Conservation (phyloP, 2,329 filamentous ascomycete genomes). For the Capronia epimyces region DNA sequence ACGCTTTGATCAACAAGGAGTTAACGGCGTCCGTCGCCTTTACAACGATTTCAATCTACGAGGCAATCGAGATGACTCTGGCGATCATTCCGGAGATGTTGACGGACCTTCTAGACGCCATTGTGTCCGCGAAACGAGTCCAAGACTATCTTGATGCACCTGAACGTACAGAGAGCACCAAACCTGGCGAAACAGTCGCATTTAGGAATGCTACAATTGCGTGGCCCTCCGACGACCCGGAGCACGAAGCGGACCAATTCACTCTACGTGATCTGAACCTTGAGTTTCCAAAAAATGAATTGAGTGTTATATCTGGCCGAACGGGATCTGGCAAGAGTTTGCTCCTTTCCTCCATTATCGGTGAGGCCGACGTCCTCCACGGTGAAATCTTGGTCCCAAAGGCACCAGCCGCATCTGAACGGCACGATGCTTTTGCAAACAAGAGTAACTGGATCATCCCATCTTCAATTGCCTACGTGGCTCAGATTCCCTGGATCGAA, state of each 20-base stretch:
- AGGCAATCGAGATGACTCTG: constrained; percentile 65
- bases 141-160: constrained; percentile 64
- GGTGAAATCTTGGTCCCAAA: constrained; percentile 54
- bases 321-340: constrained; percentile 75
- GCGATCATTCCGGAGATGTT: constrained; percentile 68
- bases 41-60: constrained; percentile 69
- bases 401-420: constrained; percentile 48
- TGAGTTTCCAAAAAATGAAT: constrained; percentile 60
- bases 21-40: constrained; percentile 71
- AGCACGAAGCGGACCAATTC: constrained; percentile 56
- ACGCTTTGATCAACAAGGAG: constrained; percentile 58
- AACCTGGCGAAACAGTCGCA: constrained; percentile 54
- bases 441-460: constrained; percentile 62
- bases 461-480: constrained; percentile 65
- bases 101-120: constrained; percentile 64
- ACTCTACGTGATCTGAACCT: constrained; percentile 60
- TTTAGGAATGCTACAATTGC: constrained; percentile 66
- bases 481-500: constrained; percentile 80
- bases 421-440: constrained; percentile 59
- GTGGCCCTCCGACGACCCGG: constrained; percentile 62
- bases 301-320: constrained; percentile 70
- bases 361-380: constrained; percentile 64
- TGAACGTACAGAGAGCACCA: constrained; percentile 55
- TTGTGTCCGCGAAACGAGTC: constrained; percentile 67
- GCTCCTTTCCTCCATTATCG: constrained; percentile 66